Conservation (phyloP, 2,329 filamentous ascomycete species). For the Thermoascus crustaceus region DNA sequence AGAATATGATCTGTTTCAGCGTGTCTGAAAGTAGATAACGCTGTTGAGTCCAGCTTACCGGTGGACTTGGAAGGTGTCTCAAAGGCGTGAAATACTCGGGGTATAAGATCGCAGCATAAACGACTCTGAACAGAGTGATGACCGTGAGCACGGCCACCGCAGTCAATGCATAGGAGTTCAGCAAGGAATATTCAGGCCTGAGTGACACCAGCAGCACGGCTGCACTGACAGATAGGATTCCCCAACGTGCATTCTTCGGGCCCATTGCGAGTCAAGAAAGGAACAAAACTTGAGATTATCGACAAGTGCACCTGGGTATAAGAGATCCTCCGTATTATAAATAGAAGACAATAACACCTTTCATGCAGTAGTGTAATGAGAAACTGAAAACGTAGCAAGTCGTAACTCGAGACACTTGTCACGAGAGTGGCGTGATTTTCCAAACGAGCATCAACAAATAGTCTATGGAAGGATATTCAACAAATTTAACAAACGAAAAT, state of each 20-base stretch:
- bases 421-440: too few species aligned
- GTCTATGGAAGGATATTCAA: too few species aligned
- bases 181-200: constrained; percentile 21
- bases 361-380: too few species aligned
- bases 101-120: constrained; percentile 44
- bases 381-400: too few species aligned
- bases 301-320: too few species aligned
- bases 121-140: constrained; percentile 14
- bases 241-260: background rate
- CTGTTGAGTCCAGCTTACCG: constrained; percentile 35
- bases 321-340: too few species aligned
- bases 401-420: too few species aligned
- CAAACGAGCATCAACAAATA: too few species aligned
- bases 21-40: background rate
- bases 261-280: background rate
- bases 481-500: too few species aligned
- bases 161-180: constrained; percentile 20
- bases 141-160: constrained; percentile 14
- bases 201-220: constrained; percentile 9
- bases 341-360: too few species aligned
- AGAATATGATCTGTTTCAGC: constrained; percentile 2
- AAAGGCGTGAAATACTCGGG: constrained; percentile 52
- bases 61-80: constrained; percentile 47
- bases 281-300: too few species aligned
- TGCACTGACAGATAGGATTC: background rate